A percentile compares a stretch with the other conserved stretches of the same genome.
Evolutionary conservation across 805 yeast genomes (phyloP).

Genomic region (Maudiozyma bulderi): DNA sequence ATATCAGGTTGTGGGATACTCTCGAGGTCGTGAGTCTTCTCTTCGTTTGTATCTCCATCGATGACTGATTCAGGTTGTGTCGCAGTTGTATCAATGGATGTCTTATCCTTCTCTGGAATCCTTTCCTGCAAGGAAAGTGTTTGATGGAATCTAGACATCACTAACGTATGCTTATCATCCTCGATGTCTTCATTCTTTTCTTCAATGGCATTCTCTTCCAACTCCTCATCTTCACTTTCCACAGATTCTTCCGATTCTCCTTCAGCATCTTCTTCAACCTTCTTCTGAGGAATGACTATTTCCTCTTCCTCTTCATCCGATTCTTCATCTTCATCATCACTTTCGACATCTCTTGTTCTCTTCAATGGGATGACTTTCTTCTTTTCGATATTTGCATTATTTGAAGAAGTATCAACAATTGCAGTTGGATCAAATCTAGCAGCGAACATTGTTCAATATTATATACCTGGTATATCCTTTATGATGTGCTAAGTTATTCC

Average conservation of each 20-base stretch:
- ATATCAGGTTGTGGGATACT: conserved; percentile 78
- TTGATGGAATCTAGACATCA: conserved; percentile 45
- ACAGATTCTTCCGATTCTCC: background rate
- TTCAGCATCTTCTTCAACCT: background rate
- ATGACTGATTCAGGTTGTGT: background rate
- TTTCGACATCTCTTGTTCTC: conserved; percentile 10
- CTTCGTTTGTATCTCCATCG: conserved; percentile 4
- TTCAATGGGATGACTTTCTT: conserved; percentile 17
- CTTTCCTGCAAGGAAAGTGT: conserved; percentile 29
- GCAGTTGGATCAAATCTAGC: conserved; percentile 49
- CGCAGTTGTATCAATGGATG: background rate
- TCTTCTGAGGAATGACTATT: conserved; percentile 1
- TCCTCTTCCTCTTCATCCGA: conserved; percentile 7
- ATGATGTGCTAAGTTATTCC: background rate
- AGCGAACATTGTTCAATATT: conserved; percentile 44
- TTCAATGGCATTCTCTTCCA: background rate
- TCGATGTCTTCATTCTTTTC: background rate
- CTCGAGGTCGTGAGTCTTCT: conserved; percentile 35
- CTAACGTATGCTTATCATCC: conserved; percentile 36
- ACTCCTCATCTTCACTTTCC: conserved; percentile 5
- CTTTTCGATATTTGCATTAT: background rate
- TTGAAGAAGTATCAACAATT: conserved; percentile 6
- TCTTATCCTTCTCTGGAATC: conserved; percentile 13
- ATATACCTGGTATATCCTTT: too few relatives aligned
- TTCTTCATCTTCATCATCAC: conserved; percentile 4